Evolutionary conservation across 2,329 filamentous ascomycete genomes (phyloP), one percentile per base, ranked within the genome.

Genomic region (Leptoxyphium fumago): DNA sequence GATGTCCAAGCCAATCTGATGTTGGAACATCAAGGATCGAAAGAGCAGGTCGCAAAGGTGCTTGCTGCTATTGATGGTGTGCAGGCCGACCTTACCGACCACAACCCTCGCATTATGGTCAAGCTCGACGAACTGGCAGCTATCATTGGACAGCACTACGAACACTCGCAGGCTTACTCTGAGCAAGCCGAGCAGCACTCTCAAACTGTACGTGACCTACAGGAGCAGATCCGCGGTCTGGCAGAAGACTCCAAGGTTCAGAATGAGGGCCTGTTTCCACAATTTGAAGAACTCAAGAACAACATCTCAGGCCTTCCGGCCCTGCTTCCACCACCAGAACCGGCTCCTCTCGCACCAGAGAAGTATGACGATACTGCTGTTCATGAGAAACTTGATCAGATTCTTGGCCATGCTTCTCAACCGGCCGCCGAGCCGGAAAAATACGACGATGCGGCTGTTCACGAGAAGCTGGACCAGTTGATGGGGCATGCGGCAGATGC

Each of bases 31-130:
- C 75, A 85, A 52, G 75, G 84, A 52, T 93, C 88, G 9, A 80
- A 85, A 7, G 82, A 87, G 30, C 80, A 93, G 52, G 72, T 94
- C 43, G 76, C 81, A 53, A 82, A 86, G 56, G 78, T 84, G 10
- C 69, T 87, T 32, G 74, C 74, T 45, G 77, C 77, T 7, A 78
- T 94, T 13, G 80, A 84, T 52, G 78, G 77, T 18, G 69, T 96
- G 1, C 83, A 93, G 57, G 81, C 74, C 46, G 79, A 91, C 46
- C 74, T 94, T 28, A 75, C 75, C 8, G 87, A 95, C 60, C 82
- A 82, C 51, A 82, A 95, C 53, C 91, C 91, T 1, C 83, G 93
- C 64, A 83, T 96, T 51, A 74, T 95, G 45, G 80, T 89, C 43
- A 77, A 84, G 0, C 77, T 98, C 51, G 82, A 86, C 54, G 84